Base-by-base conservation (phyloP, 192 early-diverging fungal species). In the Haplosporangium gracile region DNA sequence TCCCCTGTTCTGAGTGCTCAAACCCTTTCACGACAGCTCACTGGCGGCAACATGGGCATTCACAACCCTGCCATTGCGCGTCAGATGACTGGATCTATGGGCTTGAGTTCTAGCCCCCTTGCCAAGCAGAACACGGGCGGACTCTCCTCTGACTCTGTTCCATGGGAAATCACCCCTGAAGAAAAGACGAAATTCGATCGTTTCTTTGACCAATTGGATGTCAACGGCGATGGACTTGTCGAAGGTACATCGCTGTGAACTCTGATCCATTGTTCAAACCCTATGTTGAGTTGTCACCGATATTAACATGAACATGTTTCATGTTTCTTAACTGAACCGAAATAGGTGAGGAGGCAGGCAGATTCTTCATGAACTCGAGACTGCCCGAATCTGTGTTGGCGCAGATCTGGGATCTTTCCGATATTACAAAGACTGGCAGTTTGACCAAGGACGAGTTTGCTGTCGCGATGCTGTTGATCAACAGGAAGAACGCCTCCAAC, bases 281-380 rank as follows among this genome's bases (percentile, higher is more conserved):
- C 24, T 55, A 4, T 82, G n/a, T 36, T 32, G 10, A 51, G 26
- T n/a, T 29, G 9, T 2, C 2, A 7, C 5, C 38, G 26, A 32
- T 68, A 26, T 47, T 72, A 1, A 24, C 10, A 2, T 18, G 32
- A 26, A 68, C 4, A 22, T 43, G 32, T 63, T 4, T 20, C 3
- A 4, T 68, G 20, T 16, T n/a, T 26, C 6, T 1, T 70, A 45
- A 43, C 32, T 71, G 16, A 60, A 68, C 26, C 16, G 42, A 38
- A 74, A 43, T 90, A 81, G 96, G 95, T 42, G 93, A 95, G 51
- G 95, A 95, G 13, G 93, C 94, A 16, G 93, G 93, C 32, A 89
- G 89, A 36, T 96, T 98, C 76, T 97, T 98, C 82, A 82, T 96
- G 74, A 95, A 95, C 78, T 96, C 96, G 6, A 92, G 94, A 69